Percentiles rank a stretch among this genome's conserved stretches.
Conservation (phyloP, 2,329 filamentous ascomycete species). For the Colletotrichum agaves region DNA sequence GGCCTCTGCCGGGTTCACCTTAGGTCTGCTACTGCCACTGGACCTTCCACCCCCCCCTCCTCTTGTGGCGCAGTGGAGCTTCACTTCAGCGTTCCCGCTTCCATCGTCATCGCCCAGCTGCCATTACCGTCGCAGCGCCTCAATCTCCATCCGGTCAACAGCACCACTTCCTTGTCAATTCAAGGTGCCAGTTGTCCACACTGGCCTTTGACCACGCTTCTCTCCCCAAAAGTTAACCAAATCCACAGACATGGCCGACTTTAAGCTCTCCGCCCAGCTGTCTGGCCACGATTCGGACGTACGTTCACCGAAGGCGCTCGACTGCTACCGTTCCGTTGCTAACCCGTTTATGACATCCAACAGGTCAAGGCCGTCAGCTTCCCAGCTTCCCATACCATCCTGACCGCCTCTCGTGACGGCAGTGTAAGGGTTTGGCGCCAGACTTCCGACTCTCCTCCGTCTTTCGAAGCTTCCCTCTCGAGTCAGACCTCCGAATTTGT, state of each 20-base stretch:
- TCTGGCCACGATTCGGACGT: constrained; percentile 95
- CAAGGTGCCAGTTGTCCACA: constrained; percentile 15
- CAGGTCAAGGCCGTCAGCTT: constrained; percentile 91
- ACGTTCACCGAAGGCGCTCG: constrained; percentile 48
- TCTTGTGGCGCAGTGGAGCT: constrained; percentile 36
- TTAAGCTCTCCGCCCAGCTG: constrained; percentile 92
- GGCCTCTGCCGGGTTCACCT: constrained; percentile 16
- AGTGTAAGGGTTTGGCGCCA: constrained; percentile 89
- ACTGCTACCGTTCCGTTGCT: constrained; percentile 13
- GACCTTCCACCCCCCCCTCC: background rate
- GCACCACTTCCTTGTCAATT: background rate
- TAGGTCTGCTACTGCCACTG: no score
- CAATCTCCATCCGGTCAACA: background rate
- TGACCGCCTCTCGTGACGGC: constrained; percentile 92
- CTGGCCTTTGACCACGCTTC: background rate
- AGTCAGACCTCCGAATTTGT: constrained; percentile 87
- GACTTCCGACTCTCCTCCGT: constrained; percentile 70
- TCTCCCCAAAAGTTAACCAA: background rate
- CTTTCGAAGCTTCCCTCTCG: constrained; percentile 81
- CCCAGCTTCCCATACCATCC: constrained; percentile 74
- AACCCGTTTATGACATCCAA: constrained; percentile 11
- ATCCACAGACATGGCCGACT: constrained; percentile 73
- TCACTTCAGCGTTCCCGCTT: constrained; percentile 32
- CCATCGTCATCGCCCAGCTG: constrained; percentile 33
- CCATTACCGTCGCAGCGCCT: background rate